Evolutionary conservation across 805 yeast genomes (phyloP).

Genomic region (Wickerhamiella shivajii): DNA sequence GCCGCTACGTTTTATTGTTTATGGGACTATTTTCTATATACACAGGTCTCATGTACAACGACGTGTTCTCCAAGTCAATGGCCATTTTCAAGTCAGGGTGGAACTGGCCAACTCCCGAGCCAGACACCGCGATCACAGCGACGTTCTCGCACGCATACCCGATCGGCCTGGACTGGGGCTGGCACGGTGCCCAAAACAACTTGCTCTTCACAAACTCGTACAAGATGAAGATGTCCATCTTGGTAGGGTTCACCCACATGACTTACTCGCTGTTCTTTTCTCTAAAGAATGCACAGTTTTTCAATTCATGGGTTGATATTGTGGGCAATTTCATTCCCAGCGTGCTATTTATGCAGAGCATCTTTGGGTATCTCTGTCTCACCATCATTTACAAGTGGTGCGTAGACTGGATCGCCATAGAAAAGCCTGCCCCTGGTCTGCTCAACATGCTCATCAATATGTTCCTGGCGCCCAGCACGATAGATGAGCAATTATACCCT

Average conservation of each 20-base stretch:
- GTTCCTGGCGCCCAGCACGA: conserved; percentile 85
- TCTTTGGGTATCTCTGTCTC: conserved; percentile 80
- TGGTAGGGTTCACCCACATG: conserved; percentile 95
- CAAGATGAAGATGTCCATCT: conserved; percentile 89
- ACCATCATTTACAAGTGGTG: conserved; percentile 89
- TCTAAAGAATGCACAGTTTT: conserved; percentile 57
- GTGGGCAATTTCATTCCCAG: conserved; percentile 92
- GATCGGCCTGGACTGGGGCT: conserved; percentile 80
- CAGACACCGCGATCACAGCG: conserved; percentile 53
- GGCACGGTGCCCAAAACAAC: conserved; percentile 96
- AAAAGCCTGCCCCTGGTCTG: conserved; percentile 78
- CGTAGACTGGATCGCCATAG: conserved; percentile 73
- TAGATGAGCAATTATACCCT: conserved; percentile 63
- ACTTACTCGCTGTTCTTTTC: conserved; percentile 75
- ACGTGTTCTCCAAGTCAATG: conserved; percentile 83
- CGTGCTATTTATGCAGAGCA: conserved; percentile 85
- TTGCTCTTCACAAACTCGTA: conserved; percentile 84
- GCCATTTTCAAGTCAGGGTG: conserved; percentile 77
- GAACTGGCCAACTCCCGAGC: conserved; percentile 62
- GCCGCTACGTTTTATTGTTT: conserved; percentile 75
- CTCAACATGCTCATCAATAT: conserved; percentile 89
- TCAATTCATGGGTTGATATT: conserved; percentile 62
- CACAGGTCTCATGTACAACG: conserved; percentile 89
- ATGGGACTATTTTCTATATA: conserved; percentile 97
- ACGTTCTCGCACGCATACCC: conserved; percentile 48